phyloP scores from a whole-genome alignment of 2,329 filamentous ascomycete genomes.

The Trichoderma sp. region DNA sequence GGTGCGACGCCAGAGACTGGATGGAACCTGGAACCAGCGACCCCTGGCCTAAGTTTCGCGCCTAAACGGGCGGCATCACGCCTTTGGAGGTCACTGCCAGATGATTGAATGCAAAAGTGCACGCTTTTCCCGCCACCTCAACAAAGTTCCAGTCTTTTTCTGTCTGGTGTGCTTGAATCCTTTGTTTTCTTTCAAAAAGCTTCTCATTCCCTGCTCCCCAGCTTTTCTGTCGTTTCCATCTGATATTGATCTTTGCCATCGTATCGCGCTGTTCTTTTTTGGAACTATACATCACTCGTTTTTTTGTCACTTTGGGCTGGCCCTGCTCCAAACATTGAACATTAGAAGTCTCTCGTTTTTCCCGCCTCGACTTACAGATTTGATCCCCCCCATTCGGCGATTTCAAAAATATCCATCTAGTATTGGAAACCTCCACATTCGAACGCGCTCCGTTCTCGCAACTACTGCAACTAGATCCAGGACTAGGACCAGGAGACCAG shows the following conservation, averaged over 20 bases:
- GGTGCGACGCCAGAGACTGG: not conserved
- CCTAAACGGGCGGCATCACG: not conserved
- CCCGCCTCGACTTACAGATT: not conserved
- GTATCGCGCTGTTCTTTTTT: not conserved
- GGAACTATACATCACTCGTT: not conserved
- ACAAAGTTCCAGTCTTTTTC: not conserved
- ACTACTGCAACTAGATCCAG: not conserved
- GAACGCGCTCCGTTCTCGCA: not conserved
- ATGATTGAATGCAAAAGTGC: not conserved
- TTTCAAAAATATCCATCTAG: not conserved
- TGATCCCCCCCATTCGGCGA: not conserved
- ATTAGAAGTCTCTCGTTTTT: not conserved
- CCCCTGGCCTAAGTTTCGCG: constrained; percentile 9
- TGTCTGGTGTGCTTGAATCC: not conserved
- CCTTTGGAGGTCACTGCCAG: constrained; percentile 1
- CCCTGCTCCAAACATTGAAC: not conserved
- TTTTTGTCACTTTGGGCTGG: not conserved
- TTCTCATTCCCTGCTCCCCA: not conserved
- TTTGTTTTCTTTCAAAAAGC: not conserved
- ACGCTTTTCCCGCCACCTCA: not conserved
- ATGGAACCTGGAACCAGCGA: not conserved
- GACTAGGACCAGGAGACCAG: not conserved
- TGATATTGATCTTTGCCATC: not conserved
- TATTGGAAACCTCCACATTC: not conserved
- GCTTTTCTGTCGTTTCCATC: not conserved